A percentile compares a stretch with the other conserved stretches of the same genome.
Evolutionary conservation across 164 flowering plant species (phyloP).

Genomic region (Paratinospora sagittata): DNA sequence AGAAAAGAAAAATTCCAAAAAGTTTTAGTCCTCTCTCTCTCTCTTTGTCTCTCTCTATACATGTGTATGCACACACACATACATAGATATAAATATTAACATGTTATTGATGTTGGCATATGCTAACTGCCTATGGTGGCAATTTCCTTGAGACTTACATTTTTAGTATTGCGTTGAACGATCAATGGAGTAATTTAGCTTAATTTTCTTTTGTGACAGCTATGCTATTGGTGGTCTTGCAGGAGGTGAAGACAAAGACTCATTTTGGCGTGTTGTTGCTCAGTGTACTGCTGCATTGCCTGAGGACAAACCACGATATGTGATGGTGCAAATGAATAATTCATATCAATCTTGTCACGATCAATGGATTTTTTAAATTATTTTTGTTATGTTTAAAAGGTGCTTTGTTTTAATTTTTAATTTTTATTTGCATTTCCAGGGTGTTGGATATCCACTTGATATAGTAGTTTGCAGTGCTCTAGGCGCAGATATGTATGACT

Average conservation of each 20-base stretch:
- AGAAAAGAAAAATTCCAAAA: too few species aligned
- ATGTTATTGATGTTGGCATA: neutral
- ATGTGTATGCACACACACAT: too few species aligned
- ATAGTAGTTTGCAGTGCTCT: slow-evolving; percentile 97
- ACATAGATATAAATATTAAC: too few species aligned
- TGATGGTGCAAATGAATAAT: slow-evolving; percentile 50
- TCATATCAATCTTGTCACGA: slow-evolving; percentile 3
- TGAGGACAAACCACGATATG: slow-evolving; percentile 96
- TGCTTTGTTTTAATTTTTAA: neutral
- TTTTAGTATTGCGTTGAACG: slow-evolving; percentile 6
- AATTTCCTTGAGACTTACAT: neutral
- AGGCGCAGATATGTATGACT: slow-evolving; percentile 99
- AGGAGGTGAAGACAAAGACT: slow-evolving; percentile 98
- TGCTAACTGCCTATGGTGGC: neutral
- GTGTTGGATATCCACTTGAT: slow-evolving; percentile 97
- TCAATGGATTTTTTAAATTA: neutral
- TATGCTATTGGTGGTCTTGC: slow-evolving; percentile 99
- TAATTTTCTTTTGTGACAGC: slow-evolving; percentile 57
- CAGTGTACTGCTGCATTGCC: slow-evolving; percentile 93
- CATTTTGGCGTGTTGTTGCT: slow-evolving; percentile 99
- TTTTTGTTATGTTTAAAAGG: neutral
- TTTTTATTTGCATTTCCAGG: slow-evolving; percentile 39
- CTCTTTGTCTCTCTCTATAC: too few species aligned
- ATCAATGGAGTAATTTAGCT: slow-evolving; percentile 16
- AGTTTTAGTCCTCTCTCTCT: too few species aligned